Base-by-base conservation (phyloP, 192 early-diverging fungal species). In the Gigaspora rosea region DNA sequence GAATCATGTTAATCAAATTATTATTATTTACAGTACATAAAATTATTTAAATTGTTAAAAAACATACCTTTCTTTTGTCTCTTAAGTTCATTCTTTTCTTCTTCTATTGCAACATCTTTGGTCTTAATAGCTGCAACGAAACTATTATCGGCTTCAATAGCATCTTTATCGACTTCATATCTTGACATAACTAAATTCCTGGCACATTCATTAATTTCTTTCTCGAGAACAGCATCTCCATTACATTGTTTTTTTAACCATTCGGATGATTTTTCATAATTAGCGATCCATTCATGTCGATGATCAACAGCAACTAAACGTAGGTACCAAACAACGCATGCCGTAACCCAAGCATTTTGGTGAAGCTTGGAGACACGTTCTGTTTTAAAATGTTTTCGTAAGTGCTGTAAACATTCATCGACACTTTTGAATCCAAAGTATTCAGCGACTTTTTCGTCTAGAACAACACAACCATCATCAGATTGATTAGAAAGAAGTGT, bases 191-290 rank as follows among this genome's bases (percentile, higher is more conserved):
- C 27, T 51, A 76, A 76, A 36, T 65, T 51, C 33, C 15, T 76
- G 22, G 74, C 74, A 33, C 74, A 13, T 52, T 76, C 74, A 4
- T 46, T 36, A 8, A 76, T 27, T 50, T 76, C 74, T 0, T 62
- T 0, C 35, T 65, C 74, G 5, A 76, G 64, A n/a, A 33, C 15
- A 15, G 74, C 12, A 52, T 74, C 72, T 10, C 6, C 48, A 1
- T 76, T 62, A 11, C 56, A 76, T 65, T 76, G 74, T 32, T 16
- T 20, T 63, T 20, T 48, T 51, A 76, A 65, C 61, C 48, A 76
- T 63, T 62, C 48, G 18, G 46, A 49, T 20, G 62, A 32, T 49
- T 64, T 50, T 16, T 76, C 74, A 57, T 65, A 76, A 1, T 35
- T 2, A 3, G 16, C 8, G 16, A 65, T 3, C 74, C 74, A 76